A percentile compares a stretch with the other conserved stretches of the same genome.
Conservation (phyloP, 2,329 filamentous ascomycete genomes). For the Colletotrichum tamarilloi region DNA sequence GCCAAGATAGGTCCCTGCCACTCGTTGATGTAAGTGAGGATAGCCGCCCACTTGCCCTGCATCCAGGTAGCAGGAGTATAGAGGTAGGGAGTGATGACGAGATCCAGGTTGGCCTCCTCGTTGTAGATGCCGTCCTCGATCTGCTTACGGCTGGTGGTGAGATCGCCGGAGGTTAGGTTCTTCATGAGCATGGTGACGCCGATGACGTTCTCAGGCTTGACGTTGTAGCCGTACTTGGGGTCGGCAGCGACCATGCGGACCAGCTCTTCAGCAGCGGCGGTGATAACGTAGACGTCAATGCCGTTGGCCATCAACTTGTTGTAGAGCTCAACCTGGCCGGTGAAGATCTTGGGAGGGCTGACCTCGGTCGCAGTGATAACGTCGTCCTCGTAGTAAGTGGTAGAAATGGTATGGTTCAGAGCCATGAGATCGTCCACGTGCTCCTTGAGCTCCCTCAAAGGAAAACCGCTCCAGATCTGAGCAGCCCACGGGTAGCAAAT, state of each 20-base stretch:
- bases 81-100: conserved; percentile 53
- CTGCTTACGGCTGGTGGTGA: conserved; percentile 52
- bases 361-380: conserved; percentile 43
- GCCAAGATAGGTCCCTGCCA: conserved; percentile 56
- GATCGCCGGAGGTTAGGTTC: conserved; percentile 41
- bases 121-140: conserved; percentile 50
- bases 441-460: conserved; percentile 56
- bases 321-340: conserved; percentile 55
- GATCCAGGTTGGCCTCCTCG: conserved; percentile 49
- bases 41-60: conserved; percentile 55
- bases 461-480: conserved; percentile 53
- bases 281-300: conserved; percentile 55
- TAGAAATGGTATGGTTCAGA: conserved; percentile 49
- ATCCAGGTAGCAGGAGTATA: conserved; percentile 57
- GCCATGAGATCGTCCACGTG: conserved; percentile 60
- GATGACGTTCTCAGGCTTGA: conserved; percentile 55
- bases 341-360: conserved; percentile 49
- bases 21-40: conserved; percentile 54
- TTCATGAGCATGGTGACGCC: conserved; percentile 53
- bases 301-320: conserved; percentile 54
- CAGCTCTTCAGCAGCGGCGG: conserved; percentile 55
- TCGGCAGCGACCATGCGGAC: conserved; percentile 59
- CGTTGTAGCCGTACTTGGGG: conserved; percentile 57
- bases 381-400: conserved; percentile 50
- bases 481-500: conserved; percentile 57